A percentile compares a stretch with the other conserved stretches of the same genome.
Conservation (phyloP, 805 yeast genomes). For the Ogataea philodendri region DNA sequence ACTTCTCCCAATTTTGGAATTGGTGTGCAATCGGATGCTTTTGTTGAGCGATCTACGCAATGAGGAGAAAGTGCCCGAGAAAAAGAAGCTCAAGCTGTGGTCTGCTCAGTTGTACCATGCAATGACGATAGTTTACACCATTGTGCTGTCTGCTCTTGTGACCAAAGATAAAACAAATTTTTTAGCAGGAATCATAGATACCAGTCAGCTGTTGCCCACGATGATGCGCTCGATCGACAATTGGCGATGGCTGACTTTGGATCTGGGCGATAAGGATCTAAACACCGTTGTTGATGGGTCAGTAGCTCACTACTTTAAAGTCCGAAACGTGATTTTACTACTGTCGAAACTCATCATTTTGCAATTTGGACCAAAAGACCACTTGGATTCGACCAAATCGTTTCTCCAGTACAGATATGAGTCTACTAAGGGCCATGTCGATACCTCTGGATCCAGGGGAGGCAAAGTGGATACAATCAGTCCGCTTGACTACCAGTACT, state of each 20-base stretch:
- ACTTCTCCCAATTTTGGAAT: constrained; percentile 15
- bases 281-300: constrained; percentile 9
- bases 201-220: constrained; percentile 40
- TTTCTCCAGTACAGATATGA: constrained; percentile 45
- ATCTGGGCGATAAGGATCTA: constrained; percentile 23
- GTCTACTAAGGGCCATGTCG: constrained; percentile 4
- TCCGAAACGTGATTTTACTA: constrained; percentile 55
- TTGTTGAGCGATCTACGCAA: constrained; percentile 23
- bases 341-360: constrained; percentile 53
- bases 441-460: constrained; percentile 3
- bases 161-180: constrained; percentile 6
- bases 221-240: constrained; percentile 54
- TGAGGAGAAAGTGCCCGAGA: constrained; percentile 16
- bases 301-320: constrained; percentile 36
- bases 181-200: constrained; percentile 14
- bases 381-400: constrained; percentile 43
- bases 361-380: constrained; percentile 58
- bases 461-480: constrained; percentile 45
- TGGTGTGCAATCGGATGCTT: constrained; percentile 14
- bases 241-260: constrained; percentile 57
- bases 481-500: constrained; percentile 82
- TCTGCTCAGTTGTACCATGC: constrained; percentile 32
- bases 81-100: constrained; percentile 13
- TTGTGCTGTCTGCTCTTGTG: constrained; percentile 17
- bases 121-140: constrained; percentile 29